Percentiles rank a stretch among this genome's conserved stretches.
Conservation (phyloP, 225 moss, liverwort and hornwort species). For the Rhytidiadelphus loreus region DNA sequence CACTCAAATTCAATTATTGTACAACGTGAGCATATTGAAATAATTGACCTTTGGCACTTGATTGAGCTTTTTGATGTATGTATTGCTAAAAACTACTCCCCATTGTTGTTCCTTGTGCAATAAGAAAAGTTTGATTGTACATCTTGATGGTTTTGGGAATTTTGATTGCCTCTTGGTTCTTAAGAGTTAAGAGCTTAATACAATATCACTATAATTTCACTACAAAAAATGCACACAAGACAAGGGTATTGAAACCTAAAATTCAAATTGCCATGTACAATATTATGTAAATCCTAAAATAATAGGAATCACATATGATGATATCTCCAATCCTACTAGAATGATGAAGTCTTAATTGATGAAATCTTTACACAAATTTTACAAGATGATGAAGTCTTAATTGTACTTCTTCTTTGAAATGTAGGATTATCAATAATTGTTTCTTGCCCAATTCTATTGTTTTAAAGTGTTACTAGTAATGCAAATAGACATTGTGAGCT, state of each 20-base stretch:
- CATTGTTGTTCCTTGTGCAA: fast-evolving
- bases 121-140: neutral
- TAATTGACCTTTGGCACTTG: too few relatives aligned
- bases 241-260: neutral
- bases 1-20: neutral
- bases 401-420: neutral
- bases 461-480: neutral
- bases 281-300: neutral
- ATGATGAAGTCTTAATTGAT: too few relatives aligned
- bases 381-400: neutral
- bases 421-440: neutral
- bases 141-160: neutral
- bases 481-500: neutral
- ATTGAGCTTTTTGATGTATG: too few relatives aligned
- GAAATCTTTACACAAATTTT: neutral
- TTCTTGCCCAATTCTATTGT: neutral
- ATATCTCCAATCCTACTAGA: neutral
- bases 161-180: fast-evolving
- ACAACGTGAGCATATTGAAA: neutral
- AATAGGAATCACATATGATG: neutral
- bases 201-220: neutral
- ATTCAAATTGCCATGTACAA: neutral
- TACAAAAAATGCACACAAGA: neutral
- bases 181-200: neutral
- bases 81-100: neutral